Conservation (phyloP, 495 filamentous ascomycete genomes). For the Letharia lupina region DNA sequence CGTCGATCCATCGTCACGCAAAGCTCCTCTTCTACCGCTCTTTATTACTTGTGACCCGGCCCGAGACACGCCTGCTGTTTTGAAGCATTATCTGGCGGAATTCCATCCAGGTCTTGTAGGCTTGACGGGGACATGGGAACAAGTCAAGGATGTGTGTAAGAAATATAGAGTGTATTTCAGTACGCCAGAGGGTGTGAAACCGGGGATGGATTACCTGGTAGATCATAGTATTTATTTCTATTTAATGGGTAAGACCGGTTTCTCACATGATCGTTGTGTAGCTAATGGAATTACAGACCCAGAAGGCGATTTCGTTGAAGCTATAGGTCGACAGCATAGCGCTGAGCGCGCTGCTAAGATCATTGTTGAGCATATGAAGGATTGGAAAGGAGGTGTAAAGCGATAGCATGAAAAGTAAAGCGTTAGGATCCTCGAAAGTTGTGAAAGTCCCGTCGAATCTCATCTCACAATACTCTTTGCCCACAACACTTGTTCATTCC, state of each 20-base stretch:
- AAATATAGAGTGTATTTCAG: conserved; percentile 95
- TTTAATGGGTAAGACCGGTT: conserved; percentile 64
- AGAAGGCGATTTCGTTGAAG: conserved; percentile 96
- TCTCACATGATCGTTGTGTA: background rate
- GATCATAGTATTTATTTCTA: conserved; percentile 99
- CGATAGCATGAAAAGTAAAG: background rate
- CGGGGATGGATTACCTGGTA: conserved; percentile 92
- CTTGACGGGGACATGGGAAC: conserved; percentile 85
- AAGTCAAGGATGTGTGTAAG: conserved; percentile 87
- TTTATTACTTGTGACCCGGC: conserved; percentile 96
- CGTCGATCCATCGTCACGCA: conserved; percentile 69
- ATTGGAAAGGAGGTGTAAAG: conserved; percentile 63
- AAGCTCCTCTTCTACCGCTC: conserved; percentile 50
- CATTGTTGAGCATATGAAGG: conserved; percentile 79
- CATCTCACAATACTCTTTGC: background rate
- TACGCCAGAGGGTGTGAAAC: conserved; percentile 76
- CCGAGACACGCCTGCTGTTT: conserved; percentile 75
- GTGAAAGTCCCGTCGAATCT: background rate
- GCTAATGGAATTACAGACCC: conserved; percentile 50
- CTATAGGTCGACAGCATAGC: conserved; percentile 86
- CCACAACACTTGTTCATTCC: background rate
- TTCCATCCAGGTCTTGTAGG: conserved; percentile 87
- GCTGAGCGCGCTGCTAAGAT: conserved; percentile 77
- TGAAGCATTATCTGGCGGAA: conserved; percentile 78
- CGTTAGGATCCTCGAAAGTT: background rate